A percentile compares a stretch with the other conserved stretches of the same genome.
phyloP scores from a whole-genome alignment of 2,329 filamentous ascomycete species.

The Chaetomium olivaceum region DNA sequence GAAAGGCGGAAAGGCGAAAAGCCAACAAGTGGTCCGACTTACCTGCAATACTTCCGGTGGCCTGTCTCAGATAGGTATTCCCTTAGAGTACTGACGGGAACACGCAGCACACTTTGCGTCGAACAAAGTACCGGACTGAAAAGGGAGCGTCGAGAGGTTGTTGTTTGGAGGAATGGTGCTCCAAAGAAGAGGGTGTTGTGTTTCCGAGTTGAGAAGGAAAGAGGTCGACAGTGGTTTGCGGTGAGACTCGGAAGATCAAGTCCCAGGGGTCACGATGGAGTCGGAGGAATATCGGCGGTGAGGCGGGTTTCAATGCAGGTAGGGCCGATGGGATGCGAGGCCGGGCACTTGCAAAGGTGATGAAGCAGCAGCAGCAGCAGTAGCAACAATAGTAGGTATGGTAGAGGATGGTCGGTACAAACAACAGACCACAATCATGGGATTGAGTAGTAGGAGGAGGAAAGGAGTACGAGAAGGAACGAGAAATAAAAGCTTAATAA shows the following conservation, averaged over 20 bases:
- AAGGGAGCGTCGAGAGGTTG: background rate
- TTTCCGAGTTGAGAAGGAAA: background rate
- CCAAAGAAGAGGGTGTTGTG: no score
- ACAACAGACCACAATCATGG: background rate
- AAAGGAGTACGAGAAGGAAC: conserved; percentile 17
- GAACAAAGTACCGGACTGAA: conserved; percentile 6
- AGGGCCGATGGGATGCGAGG: background rate
- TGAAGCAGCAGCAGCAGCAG: background rate
- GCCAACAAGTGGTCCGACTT: conserved; percentile 13
- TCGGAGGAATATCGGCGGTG: background rate
- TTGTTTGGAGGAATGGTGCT: background rate
- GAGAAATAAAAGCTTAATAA: conserved; percentile 23
- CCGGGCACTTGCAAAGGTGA: background rate
- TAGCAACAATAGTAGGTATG: background rate
- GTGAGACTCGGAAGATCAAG: background rate
- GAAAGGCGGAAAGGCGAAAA: background rate
- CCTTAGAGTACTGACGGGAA: conserved; percentile 7
- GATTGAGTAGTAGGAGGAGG: background rate
- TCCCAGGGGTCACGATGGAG: background rate
- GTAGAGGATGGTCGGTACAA: background rate
- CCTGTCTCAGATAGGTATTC: background rate
- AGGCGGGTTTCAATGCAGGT: background rate
- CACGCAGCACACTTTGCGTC: conserved; percentile 13
- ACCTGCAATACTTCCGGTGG: conserved; percentile 26
- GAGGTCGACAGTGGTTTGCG: background rate